These are phyloP conservation scores for Pseudogymnoascus sp. DNA, from an alignment of 2,329 filamentous ascomycete genomes.

Conservation along the genomic window DNA sequence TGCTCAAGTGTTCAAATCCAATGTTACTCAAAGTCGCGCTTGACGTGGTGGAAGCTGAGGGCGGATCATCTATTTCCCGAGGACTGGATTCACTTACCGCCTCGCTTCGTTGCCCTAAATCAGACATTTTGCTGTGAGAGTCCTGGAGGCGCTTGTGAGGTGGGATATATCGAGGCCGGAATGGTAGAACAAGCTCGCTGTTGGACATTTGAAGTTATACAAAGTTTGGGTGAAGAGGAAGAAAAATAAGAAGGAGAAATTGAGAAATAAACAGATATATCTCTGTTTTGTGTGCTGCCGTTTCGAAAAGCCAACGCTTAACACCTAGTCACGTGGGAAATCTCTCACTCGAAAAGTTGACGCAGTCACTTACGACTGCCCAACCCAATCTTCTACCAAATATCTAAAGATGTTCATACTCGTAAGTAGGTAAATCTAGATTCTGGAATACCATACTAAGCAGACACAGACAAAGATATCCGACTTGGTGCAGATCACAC, in stretches of 20 bases:
- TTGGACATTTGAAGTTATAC: neutral
- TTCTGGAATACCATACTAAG: constrained; percentile 13
- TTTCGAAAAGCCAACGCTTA: neutral
- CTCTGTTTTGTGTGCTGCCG: neutral
- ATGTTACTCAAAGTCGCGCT: neutral
- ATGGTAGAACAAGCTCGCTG: neutral
- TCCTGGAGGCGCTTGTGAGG: neutral
- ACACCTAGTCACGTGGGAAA: neutral
- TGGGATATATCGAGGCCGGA: neutral
- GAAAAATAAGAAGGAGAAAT: neutral
- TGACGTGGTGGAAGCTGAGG: neutral
- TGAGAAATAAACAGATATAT: neutral
- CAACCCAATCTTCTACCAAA: neutral
- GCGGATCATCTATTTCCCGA: neutral
- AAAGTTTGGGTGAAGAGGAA: neutral
- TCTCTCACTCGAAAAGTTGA: neutral
- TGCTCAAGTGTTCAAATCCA: neutral
- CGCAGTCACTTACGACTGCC: neutral
- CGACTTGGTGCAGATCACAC: constrained; percentile 87
- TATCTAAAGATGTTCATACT: constrained; percentile 40
- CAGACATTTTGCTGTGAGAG: neutral
- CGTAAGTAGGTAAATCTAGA: constrained; percentile 28
- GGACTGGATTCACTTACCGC: neutral
- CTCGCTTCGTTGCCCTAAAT: neutral
- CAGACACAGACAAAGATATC: constrained; percentile 72